Evolutionary conservation across 1,284 basidiomycete genomes (phyloP), one percentile per base, ranked within the genome.

Genomic region (Tranzscheliella williamsii): DNA sequence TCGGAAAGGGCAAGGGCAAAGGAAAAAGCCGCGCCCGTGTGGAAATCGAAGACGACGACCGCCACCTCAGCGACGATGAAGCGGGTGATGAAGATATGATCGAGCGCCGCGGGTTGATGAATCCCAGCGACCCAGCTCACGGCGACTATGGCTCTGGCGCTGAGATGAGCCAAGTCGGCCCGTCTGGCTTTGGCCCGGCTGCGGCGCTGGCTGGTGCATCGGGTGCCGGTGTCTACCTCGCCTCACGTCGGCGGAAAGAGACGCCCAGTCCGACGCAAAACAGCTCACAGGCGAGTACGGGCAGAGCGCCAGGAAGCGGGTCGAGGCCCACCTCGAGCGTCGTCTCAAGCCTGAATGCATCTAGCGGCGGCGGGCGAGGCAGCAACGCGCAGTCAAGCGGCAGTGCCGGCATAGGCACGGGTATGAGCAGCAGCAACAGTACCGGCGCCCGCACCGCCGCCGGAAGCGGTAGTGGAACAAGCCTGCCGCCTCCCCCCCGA

Each of bases 391-490:
- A 15, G 32, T 33, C 32, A 16, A 8, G 8, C 9, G 32, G 32
- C 32, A 9, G 9, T 9, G 9, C 9, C 8, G 17, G 32, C 32
- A 16, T 20, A 9, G 32, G 9, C 8, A 17, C 17, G 32, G 18
- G 9, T 9, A 27, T 58, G 37, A 57, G 49, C 39, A 66, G 57
- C 42, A 68, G 66, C 45, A 66, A 58, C 43, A 62, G 60, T 26
- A 66, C 57, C 4, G 57, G 65, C 6, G 49, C 33, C 1, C 49
- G 47, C 23, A 65, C 65, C 1, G 43, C 45, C 2, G 47, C 37
- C 18, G 44, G 56, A 2, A 50, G 40, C 20, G 44, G 56, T 5
- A 60, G 55, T 23, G 64, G 47, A 4, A 42, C 43, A 4, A 53
- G 50, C 31, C 33, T 68, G 17, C 64, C 45, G 7, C 56, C 66